These are phyloP conservation scores for Puccinia polysora DNA, from an alignment of 1,284 basidiomycete genomes.

Conservation along the genomic window DNA sequence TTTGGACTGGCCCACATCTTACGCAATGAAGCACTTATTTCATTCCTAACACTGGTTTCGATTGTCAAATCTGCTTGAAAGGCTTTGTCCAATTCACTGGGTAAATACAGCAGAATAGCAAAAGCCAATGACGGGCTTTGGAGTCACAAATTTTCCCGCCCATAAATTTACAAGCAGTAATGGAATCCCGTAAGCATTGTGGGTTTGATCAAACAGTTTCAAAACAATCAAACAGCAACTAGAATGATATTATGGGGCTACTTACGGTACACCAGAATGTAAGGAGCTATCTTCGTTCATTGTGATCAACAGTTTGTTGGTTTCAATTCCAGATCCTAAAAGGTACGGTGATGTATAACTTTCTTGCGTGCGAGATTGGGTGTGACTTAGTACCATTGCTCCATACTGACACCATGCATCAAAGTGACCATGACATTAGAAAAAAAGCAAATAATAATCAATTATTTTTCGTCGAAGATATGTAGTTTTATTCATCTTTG, in stretches of 20 bases:
- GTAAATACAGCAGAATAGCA: conserved; percentile 41
- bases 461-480: no score
- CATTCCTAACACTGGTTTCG: conserved; percentile 35
- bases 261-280: conserved; percentile 20
- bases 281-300: conserved; percentile 22
- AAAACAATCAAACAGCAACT: no score
- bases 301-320: conserved; percentile 12
- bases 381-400: neutral
- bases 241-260: no score
- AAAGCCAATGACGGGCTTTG: conserved; percentile 41
- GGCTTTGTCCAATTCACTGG: conserved; percentile 21
- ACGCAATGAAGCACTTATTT: conserved; percentile 36
- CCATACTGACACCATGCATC: neutral
- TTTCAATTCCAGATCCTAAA: conserved; percentile 21
- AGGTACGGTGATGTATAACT: conserved; percentile 10
- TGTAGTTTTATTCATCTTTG: no score
- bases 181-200: no score
- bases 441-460: neutral
- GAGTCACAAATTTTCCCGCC: no score
- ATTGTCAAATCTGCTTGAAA: conserved; percentile 40
- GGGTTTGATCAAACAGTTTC: no score
- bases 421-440: neutral
- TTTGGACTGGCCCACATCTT: conserved; percentile 44
- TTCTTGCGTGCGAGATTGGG: conserved; percentile 6
- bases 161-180: no score